phyloP scores from a whole-genome alignment of 805 yeast species.

The Hanseniaspora pseudoguilliermondii region DNA sequence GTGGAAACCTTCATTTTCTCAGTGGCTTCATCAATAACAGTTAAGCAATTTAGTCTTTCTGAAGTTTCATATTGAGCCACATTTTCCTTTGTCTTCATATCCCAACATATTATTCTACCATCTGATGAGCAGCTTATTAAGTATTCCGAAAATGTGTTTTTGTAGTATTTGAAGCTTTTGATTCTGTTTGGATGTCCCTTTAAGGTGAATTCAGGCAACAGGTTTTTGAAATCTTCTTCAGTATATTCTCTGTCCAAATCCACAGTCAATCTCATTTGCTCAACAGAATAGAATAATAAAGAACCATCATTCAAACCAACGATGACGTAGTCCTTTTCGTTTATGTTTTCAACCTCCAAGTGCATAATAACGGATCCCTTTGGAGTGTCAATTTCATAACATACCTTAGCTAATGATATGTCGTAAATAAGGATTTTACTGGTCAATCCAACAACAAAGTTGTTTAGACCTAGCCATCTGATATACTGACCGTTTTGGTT shows the following conservation, averaged over 20 bases:
- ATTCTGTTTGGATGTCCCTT: slow-evolving; percentile 79
- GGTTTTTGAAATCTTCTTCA: slow-evolving; percentile 23
- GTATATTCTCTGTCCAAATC: slow-evolving; percentile 19
- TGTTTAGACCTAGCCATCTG: slow-evolving; percentile 47
- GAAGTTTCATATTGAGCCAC: slow-evolving; percentile 83
- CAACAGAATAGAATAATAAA: slow-evolving; percentile 40
- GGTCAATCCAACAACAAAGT: slow-evolving; percentile 63
- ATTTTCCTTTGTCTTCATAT: slow-evolving; percentile 54
- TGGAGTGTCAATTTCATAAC: slow-evolving; percentile 39
- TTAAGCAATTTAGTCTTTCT: slow-evolving; percentile 80
- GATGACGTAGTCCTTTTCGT: slow-evolving; percentile 43
- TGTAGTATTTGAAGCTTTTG: slow-evolving; percentile 55
- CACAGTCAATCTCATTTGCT: slow-evolving; percentile 12
- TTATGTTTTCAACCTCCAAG: slow-evolving; percentile 38
- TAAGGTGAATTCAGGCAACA: slow-evolving; percentile 43
- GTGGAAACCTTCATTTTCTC: slow-evolving; percentile 61
- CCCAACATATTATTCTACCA: slow-evolving; percentile 89
- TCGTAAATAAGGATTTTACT: slow-evolving; percentile 53
- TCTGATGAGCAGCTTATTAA: slow-evolving; percentile 81
- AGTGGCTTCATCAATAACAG: slow-evolving; percentile 59
- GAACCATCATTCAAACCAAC: slow-evolving; percentile 63
- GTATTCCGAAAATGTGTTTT: slow-evolving; percentile 32
- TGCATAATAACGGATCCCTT: slow-evolving; percentile 49
- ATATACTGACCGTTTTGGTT: slow-evolving; percentile 55
- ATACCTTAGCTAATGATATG: slow-evolving; percentile 48